Conservation (phyloP, 192 early-diverging fungal genomes). For the Coemansia sp. region DNA sequence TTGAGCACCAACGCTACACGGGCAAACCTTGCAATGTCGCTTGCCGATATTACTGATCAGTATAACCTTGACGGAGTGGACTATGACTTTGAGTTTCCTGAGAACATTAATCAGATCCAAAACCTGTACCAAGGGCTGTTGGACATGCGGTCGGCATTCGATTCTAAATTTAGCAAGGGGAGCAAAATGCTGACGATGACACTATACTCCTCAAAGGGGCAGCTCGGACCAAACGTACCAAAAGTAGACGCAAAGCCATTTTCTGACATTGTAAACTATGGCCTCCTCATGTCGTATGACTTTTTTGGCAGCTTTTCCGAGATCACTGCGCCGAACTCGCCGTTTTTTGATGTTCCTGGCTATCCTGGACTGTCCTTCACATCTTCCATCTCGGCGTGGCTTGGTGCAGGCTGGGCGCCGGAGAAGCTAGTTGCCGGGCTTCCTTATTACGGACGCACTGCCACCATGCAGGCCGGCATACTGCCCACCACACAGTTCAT, state of each 20-base stretch:
- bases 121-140: constrained; percentile 60
- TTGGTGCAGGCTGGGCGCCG: constrained; percentile 58
- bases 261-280: constrained; percentile 63
- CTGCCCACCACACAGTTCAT: constrained; percentile 33
- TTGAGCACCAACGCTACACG: constrained; percentile 39
- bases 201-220: constrained; percentile 60
- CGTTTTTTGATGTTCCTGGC: constrained; percentile 44
- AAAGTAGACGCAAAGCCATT: constrained; percentile 60
- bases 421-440: constrained; percentile 66
- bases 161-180: constrained; percentile 45
- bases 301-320: constrained; percentile 60
- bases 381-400: constrained; percentile 57
- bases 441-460: constrained; percentile 64
- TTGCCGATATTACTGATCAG: constrained; percentile 45
- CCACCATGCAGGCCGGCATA: constrained; percentile 15
- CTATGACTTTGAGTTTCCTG: constrained; percentile 66
- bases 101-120: constrained; percentile 57
- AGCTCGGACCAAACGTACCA: constrained; percentile 51
- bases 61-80: constrained; percentile 64
- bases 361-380: constrained; percentile 52
- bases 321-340: constrained; percentile 58
- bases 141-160: constrained; percentile 59
- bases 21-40: constrained; percentile 28
- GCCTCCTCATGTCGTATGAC: constrained; percentile 77
- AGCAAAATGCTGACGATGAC: constrained; percentile 62